Conservation (phyloP, 768 basidiomycete genomes). For the Dioszegia aurantiaca region DNA sequence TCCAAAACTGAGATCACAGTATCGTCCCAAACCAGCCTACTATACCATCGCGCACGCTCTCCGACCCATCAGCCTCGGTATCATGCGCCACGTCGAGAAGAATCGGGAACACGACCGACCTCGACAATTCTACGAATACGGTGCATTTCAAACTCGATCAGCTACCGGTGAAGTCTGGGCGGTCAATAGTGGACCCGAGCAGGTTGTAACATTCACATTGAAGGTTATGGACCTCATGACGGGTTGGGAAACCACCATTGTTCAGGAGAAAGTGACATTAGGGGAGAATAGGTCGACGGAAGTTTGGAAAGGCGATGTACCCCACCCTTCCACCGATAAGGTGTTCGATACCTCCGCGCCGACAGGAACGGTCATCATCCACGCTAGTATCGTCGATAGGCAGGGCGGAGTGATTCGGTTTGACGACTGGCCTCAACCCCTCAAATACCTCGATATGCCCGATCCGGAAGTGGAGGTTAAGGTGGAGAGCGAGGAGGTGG, state of each 20-base stretch:
- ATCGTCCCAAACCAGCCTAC: conserved; percentile 62
- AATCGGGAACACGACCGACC: conserved; percentile 20
- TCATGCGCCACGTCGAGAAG: conserved; percentile 17
- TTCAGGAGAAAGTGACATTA: conserved; percentile 62
- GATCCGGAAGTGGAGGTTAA: conserved; percentile 59
- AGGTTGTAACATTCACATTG: not conserved
- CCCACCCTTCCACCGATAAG: conserved; percentile 49
- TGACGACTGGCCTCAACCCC: conserved; percentile 77
- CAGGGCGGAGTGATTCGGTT: conserved; percentile 27
- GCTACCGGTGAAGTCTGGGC: conserved; percentile 13
- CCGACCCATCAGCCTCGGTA: conserved; percentile 69
- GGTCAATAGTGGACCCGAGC: not conserved
- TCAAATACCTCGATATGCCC: conserved; percentile 83
- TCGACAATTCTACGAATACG: conserved; percentile 18
- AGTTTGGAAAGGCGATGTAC: conserved; percentile 66
- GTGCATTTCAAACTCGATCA: conserved; percentile 14
- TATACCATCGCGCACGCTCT: conserved; percentile 80
- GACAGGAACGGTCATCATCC: conserved; percentile 8
- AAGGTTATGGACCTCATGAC: conserved; percentile 14
- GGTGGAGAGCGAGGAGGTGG: conserved; percentile 33
- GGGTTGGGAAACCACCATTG: conserved; percentile 67
- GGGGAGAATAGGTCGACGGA: conserved; percentile 75
- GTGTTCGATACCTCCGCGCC: conserved; percentile 57
- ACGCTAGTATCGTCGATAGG: conserved; percentile 23
- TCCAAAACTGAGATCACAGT: conserved; percentile 4